Evolutionary conservation across 2,329 filamentous ascomycete genomes (phyloP).

Genomic region (Aspergillus quadrilineatus): DNA sequence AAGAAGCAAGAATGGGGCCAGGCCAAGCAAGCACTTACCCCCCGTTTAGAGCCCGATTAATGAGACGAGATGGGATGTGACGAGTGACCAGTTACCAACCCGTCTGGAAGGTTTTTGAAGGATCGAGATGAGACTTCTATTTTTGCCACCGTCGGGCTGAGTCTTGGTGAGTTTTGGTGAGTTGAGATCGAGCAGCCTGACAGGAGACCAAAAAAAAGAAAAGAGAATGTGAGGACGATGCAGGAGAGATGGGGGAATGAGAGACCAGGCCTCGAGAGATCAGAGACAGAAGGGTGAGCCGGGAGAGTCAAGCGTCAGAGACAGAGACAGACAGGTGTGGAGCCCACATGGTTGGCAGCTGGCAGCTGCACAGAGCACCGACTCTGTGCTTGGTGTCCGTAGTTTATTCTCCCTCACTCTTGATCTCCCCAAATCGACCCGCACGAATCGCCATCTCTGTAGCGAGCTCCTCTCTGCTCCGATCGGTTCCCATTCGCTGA

Average conservation of each 20-base stretch:
- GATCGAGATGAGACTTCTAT: constrained; percentile 2
- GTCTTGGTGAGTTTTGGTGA: not conserved
- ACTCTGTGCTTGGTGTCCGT: constrained; percentile 7
- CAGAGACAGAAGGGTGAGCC: not conserved
- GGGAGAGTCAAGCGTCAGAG: not conserved
- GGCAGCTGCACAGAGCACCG: constrained; percentile 5
- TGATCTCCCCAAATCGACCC: constrained; percentile 1
- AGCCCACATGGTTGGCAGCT: constrained; percentile 16
- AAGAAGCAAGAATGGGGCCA: constrained; percentile 2
- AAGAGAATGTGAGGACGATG: not conserved
- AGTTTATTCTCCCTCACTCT: constrained; percentile 5
- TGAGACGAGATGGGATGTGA: not conserved
- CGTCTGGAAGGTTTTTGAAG: not conserved
- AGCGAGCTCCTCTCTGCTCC: not conserved
- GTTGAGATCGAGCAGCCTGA: not conserved
- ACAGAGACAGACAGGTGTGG: not conserved
- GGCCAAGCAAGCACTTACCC: not conserved
- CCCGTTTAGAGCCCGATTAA: not conserved
- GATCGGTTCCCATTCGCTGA: not conserved
- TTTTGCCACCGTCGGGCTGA: constrained; percentile 1
- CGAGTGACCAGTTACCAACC: not conserved
- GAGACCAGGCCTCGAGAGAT: not conserved
- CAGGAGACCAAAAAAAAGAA: constrained; percentile 1
- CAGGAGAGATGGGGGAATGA: not conserved
- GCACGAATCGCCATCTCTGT: not conserved